A percentile compares a stretch with the other conserved stretches of the same genome.
phyloP scores from a whole-genome alignment of 768 basidiomycete species.

The Mycena chlorophos region DNA sequence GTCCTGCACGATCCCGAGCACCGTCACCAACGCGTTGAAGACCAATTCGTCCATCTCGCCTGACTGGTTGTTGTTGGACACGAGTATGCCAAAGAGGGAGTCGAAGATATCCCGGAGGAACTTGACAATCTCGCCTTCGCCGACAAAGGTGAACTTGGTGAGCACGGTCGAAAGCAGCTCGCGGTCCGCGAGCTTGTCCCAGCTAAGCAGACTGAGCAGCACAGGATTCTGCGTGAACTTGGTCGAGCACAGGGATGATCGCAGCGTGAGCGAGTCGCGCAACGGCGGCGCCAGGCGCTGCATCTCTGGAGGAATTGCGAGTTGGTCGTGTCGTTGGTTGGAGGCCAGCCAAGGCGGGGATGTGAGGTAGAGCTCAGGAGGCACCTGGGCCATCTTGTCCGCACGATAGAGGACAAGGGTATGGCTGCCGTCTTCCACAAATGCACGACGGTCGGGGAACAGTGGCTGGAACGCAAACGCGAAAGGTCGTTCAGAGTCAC shows the following conservation, averaged over 20 bases:
- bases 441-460: conserved; percentile 71
- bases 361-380: conserved; percentile 69
- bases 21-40: conserved; percentile 87
- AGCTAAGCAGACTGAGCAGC: conserved; percentile 74
- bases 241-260: conserved; percentile 90
- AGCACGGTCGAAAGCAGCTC: conserved; percentile 71
- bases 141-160: conserved; percentile 85
- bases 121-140: conserved; percentile 93
- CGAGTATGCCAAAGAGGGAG: conserved; percentile 85
- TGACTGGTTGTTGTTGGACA: conserved; percentile 68
- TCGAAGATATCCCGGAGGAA: conserved; percentile 91
- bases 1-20: conserved; percentile 91
- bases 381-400: conserved; percentile 63
- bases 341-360: conserved; percentile 61
- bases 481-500: conserved; percentile 68
- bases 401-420: conserved; percentile 80
- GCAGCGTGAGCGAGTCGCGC: conserved; percentile 76
- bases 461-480: conserved; percentile 93
- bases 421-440: conserved; percentile 89
- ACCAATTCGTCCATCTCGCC: conserved; percentile 84
- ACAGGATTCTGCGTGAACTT: conserved; percentile 89
- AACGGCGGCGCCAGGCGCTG: conserved; percentile 65
- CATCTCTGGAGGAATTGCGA: conserved; percentile 59
- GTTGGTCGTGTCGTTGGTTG: conserved; percentile 61
- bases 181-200: conserved; percentile 70